Evolutionary conservation across 202 grass and related monocot genomes (phyloP).

Genomic region (Hordeum pubiflorum): DNA sequence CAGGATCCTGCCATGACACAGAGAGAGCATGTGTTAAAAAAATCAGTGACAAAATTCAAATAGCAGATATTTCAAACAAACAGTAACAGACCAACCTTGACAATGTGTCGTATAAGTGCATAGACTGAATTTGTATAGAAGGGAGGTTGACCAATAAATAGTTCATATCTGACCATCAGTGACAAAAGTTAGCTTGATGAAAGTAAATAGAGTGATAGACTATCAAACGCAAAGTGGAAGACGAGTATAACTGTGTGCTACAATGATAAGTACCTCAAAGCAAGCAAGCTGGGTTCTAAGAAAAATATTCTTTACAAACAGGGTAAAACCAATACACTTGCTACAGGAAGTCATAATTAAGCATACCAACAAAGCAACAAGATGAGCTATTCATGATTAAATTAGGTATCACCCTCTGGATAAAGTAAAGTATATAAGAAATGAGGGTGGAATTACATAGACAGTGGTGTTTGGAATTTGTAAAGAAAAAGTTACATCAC

Average conservation of each 20-base stretch:
- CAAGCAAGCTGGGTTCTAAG: not conserved
- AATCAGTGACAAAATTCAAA: not conserved
- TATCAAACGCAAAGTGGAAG: conserved; percentile 22
- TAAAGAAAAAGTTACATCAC: not conserved
- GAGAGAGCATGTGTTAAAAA: conserved; percentile 18
- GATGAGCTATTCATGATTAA: not conserved
- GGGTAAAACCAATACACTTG: not conserved
- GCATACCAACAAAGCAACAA: not conserved
- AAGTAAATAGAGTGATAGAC: conserved; percentile 11
- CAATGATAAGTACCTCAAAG: not conserved
- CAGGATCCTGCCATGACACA: conserved; percentile 60
- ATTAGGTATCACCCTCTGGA: not conserved
- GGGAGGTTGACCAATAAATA: conserved; percentile 97
- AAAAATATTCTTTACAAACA: not conserved
- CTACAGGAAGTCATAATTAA: not conserved
- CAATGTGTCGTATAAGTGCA: conserved; percentile 91
- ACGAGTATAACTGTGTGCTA: not conserved
- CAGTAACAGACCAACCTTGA: conserved; percentile 55
- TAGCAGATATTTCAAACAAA: not conserved
- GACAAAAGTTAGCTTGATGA: conserved; percentile 25
- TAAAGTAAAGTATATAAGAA: conserved; percentile 1
- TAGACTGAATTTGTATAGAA: conserved; percentile 99
- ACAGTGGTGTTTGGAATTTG: not conserved
- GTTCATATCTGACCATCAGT: conserved; percentile 64
- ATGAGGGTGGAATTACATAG: not conserved